Evolutionary conservation across 768 basidiomycete species (phyloP), one percentile per base, ranked within the genome.

Genomic region (Ramaria rubella): DNA sequence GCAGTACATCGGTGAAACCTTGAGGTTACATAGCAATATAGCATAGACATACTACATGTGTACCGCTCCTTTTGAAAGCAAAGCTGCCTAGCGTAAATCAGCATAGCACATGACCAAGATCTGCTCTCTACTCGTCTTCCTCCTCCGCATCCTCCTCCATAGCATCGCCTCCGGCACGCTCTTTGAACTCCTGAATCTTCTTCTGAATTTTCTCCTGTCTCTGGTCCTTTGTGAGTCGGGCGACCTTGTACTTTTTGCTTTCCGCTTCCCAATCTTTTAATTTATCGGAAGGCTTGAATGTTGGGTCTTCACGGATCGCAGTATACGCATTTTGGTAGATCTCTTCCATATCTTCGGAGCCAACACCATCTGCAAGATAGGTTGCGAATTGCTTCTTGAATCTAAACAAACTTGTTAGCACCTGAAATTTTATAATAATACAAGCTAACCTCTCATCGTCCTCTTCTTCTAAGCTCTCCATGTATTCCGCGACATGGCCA

Each of bases 401-500:
- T 65, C 90, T 92, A 60, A 27, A 42, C 5, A 49, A 23, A 38
- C 30, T n/a, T 7, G 30, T 21, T 30, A n/a, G 30, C n/a, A 42
- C 58, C 59, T 34, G 52, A 65, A 63, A 15, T n/a, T 2, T 15
- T 3, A 23, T 55, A 11, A 21, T 29, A n/a, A 23, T 43, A 57
- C 34, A 11, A 68, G 58, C 80, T 60, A 63, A 85, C 85, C 94
- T 82, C 76, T 98, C 95, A 66, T 98, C 96, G 69, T 99, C 96
- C 77, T 99, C 96, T 81, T 99, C 96, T 77, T 99, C 96, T 53
- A 98, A 77, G 57, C 85, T 89, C 77, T 98, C 91, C 96, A 99
- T 99, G 81, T 98, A 99, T 75, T 98, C 96, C 50, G 96, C 92
- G 57, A 99, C 87, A 71, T 99, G 96, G 52, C 94, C 94, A 70